phyloP scores from a whole-genome alignment of 2,329 filamentous ascomycete species.

The Colletotrichum liaoningense region DNA sequence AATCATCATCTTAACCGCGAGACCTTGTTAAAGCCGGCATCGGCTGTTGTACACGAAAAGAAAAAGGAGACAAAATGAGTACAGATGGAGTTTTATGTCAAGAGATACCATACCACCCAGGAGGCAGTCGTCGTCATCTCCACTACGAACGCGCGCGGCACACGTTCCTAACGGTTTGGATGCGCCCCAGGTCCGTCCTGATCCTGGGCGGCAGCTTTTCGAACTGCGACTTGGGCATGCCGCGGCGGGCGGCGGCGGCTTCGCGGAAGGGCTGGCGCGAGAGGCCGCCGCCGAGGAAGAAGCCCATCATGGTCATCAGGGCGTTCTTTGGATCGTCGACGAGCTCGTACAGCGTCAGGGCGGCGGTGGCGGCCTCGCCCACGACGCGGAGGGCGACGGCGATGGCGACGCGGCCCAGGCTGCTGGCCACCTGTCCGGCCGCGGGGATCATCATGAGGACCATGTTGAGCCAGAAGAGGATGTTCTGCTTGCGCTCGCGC shows the following conservation, averaged over 20 bases:
- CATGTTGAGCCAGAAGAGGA: constrained; percentile 5
- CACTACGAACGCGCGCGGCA: too few relatives aligned
- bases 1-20: too few relatives aligned
- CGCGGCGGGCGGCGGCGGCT: constrained; percentile 4
- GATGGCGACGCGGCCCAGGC: not conserved
- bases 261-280: constrained; percentile 17
- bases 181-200: not conserved
- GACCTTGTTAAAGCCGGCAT: too few relatives aligned
- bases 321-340: constrained; percentile 6
- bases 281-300: constrained; percentile 2
- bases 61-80: too few relatives aligned
- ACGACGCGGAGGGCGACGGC: constrained; percentile 3
- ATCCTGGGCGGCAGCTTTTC: constrained; percentile 13
- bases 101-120: too few relatives aligned
- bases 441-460: constrained; percentile 18
- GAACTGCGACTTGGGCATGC: constrained; percentile 1
- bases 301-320: constrained; percentile 9
- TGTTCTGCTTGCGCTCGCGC: not conserved
- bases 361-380: constrained; percentile 9
- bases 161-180: too few relatives aligned
- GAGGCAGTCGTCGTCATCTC: too few relatives aligned
- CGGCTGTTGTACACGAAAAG: too few relatives aligned
- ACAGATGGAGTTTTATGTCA: too few relatives aligned
- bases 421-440: constrained; percentile 2
- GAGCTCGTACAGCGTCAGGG: constrained; percentile 5